These are phyloP conservation scores for Fusarium nodosum DNA, from an alignment of 2,329 filamentous ascomycete genomes.

Conservation along the genomic window DNA sequence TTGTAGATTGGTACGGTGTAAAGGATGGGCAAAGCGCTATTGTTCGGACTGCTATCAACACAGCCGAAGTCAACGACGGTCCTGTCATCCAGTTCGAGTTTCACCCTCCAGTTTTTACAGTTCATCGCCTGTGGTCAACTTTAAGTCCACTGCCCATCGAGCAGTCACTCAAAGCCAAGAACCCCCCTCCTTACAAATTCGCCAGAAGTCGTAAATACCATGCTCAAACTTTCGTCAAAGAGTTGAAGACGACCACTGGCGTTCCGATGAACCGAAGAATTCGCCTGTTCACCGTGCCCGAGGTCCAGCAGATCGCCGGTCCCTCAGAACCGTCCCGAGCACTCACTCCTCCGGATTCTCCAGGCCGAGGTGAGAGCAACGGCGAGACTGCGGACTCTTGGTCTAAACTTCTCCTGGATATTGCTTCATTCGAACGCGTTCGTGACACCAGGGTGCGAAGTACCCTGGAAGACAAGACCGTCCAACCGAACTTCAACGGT, in stretches of 20 bases:
- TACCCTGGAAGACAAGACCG: conserved; percentile 72
- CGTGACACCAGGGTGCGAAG: conserved; percentile 47
- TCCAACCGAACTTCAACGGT: conserved; percentile 83
- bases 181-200: conserved; percentile 73
- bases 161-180: conserved; percentile 71
- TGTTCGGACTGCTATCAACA: conserved; percentile 82
- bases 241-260: conserved; percentile 76
- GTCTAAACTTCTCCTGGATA: conserved; percentile 60
- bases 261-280: conserved; percentile 81
- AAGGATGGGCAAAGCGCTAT: conserved; percentile 78
- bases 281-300: conserved; percentile 76
- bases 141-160: conserved; percentile 68
- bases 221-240: conserved; percentile 81
- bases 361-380: conserved; percentile 48
- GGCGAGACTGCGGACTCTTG: conserved; percentile 53
- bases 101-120: conserved; percentile 85
- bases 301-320: conserved; percentile 57
- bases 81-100: conserved; percentile 85
- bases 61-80: conserved; percentile 67
- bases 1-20: conserved; percentile 86
- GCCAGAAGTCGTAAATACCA: conserved; percentile 78
- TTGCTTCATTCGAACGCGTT: conserved; percentile 67
- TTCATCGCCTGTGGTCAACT: conserved; percentile 81
- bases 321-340: conserved; percentile 54
- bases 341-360: conserved; percentile 59